Conservation (phyloP, 2,329 filamentous ascomycete genomes). For the Ascochyta fabae region DNA sequence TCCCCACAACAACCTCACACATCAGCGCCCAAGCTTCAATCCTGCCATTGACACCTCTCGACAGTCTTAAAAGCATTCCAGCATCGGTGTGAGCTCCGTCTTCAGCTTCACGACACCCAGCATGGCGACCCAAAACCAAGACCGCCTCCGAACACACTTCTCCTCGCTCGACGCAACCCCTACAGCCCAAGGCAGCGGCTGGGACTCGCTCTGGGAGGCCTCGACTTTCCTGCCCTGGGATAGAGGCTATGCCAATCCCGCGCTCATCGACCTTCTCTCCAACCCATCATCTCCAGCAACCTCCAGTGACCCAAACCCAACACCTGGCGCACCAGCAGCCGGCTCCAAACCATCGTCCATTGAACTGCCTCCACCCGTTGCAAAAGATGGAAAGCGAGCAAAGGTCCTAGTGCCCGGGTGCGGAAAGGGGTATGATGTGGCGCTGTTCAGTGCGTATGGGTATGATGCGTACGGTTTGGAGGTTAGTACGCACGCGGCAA, state of each 20-base stretch:
- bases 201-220: constrained; percentile 64
- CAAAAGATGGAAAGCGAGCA: constrained; percentile 48
- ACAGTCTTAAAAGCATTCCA: background rate
- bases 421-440: constrained; percentile 80
- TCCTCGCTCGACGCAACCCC: constrained; percentile 47
- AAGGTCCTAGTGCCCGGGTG: constrained; percentile 80
- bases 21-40: background rate
- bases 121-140: constrained; percentile 41
- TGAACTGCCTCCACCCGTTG: constrained; percentile 43
- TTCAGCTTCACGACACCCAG: background rate
- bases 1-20: constrained; percentile 4
- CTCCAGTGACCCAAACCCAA: constrained; percentile 24
- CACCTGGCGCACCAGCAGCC: constrained; percentile 24
- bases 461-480: constrained; percentile 82
- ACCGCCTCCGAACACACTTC: constrained; percentile 53
- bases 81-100: background rate
- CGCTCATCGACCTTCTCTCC: constrained; percentile 61
- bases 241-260: constrained; percentile 63
- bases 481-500: constrained; percentile 60
- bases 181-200: constrained; percentile 59
- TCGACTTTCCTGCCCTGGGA: constrained; percentile 65
- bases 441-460: constrained; percentile 74
- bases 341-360: constrained; percentile 27
- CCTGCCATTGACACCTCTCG: background rate
- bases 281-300: constrained; percentile 15